Evolutionary conservation across 305 asterid species (phyloP), one percentile per base, ranked within the genome.

Genomic region (Fraxinus sp.): DNA sequence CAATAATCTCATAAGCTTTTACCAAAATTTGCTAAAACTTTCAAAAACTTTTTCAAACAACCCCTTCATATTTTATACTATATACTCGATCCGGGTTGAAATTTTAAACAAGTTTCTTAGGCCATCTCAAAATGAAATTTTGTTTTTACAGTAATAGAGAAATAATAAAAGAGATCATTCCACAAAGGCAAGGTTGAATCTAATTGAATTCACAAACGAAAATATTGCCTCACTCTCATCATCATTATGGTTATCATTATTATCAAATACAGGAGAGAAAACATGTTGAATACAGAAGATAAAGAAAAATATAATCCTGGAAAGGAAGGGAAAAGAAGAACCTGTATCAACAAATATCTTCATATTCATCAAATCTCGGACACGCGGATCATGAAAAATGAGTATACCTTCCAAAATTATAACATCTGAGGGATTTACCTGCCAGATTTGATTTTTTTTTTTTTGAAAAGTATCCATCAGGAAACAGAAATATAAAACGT

Each of bases 301-400:
- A 16, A 71, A n/a, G 76, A 71, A 30, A 70, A 18, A 71, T 6
- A 79, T 35, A 68, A 79, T 72, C 32, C 77, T 80, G 55, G 78
- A 84, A 74, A 79, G 62, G 76, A 84, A 74, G 77, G 84, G 86
- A 82, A 83, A 28, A 70, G 76, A 70, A 85, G 79, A 89, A 97
- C 98, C 99, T 93, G 98, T 89, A 91, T 97, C 99, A 24, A 97
- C 99, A 89, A 97, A 97, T 77, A 95, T 97, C 91, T 95, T 97
- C 98, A 97, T 95, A 79, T 90, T 97, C 98, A 97, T 92, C 81
- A 90, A 85, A 74, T 92, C 93, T 74, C 98, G 92, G 80, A 97
- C 97, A n/a, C 98, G 93, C 10, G 89, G 93, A 85, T 97, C 98
- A 18, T 97, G 99, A 83, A 97, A 97, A 82, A 97, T 90, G 86